phyloP scores from a whole-genome alignment of 2,329 filamentous ascomycete genomes.

The Microdochium bolleyi region DNA sequence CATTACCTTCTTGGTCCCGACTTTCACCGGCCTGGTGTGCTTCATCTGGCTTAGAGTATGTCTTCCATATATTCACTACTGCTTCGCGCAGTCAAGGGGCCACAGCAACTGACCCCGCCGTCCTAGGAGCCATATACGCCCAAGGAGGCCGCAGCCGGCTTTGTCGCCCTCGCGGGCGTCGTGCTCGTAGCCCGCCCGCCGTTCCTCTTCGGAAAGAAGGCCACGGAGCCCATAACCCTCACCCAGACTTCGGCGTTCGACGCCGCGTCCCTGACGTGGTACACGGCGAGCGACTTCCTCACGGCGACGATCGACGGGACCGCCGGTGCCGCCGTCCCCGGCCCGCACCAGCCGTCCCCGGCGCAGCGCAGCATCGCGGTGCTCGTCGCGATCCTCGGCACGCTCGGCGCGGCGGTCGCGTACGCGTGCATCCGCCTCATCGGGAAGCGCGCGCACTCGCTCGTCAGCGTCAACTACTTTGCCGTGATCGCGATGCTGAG shows the following conservation, averaged over 20 bases:
- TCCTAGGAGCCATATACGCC: conserved; percentile 63
- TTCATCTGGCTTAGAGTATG: conserved; percentile 38
- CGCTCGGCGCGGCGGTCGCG: conserved; percentile 60
- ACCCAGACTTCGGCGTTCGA: background rate
- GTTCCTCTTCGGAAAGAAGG: conserved; percentile 38
- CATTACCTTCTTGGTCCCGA: conserved; percentile 70
- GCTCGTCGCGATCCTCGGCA: conserved; percentile 59
- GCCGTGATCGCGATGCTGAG: conserved; percentile 58
- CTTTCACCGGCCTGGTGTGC: conserved; percentile 58
- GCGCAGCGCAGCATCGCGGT: conserved; percentile 13
- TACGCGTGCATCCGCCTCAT: conserved; percentile 70
- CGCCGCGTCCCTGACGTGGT: background rate
- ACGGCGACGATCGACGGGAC: no score
- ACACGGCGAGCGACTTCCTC: conserved; percentile 1
- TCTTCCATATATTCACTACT: no score
- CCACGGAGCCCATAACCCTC: conserved; percentile 1
- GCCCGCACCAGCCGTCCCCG: conserved; percentile 6
- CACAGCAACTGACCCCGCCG: conserved; percentile 27
- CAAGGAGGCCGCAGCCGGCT: conserved; percentile 59
- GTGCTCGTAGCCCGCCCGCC: conserved; percentile 67
- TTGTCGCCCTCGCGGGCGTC: conserved; percentile 65
- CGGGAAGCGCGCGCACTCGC: conserved; percentile 64
- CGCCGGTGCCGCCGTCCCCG: no score
- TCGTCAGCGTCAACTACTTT: conserved; percentile 76
- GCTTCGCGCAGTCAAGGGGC: no score